Evolutionary conservation across 2,329 filamentous ascomycete genomes (phyloP).

Genomic region (Curvularia hawaiiensis): DNA sequence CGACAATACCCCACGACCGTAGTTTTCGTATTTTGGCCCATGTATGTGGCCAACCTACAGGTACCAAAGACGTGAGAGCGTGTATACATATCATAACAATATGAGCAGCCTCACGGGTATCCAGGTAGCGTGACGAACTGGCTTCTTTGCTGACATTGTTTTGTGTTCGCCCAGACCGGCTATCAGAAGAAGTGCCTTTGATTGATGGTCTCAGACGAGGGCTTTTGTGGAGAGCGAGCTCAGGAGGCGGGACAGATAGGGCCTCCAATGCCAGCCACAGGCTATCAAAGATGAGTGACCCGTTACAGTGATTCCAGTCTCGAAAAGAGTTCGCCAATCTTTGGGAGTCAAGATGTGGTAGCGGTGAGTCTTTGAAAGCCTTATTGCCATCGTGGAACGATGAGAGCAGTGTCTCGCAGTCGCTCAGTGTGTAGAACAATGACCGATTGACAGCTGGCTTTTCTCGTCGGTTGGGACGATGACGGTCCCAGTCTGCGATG

Average conservation of each 20-base stretch:
- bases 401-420: slow-evolving; percentile 39
- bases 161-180: not conserved
- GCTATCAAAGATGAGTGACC: slow-evolving; percentile 45
- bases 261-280: slow-evolving; percentile 40
- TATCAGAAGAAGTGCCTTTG: slow-evolving; percentile 14
- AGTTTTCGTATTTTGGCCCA: slow-evolving; percentile 47
- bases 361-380: slow-evolving; percentile 34
- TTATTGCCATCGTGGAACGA: slow-evolving; percentile 40
- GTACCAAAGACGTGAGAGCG: slow-evolving; percentile 45
- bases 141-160: not conserved
- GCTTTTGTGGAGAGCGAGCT: slow-evolving; percentile 35
- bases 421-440: slow-evolving; percentile 41
- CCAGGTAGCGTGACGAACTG: slow-evolving; percentile 30
- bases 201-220: slow-evolving; percentile 25
- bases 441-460: slow-evolving; percentile 40
- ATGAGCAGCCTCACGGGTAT: slow-evolving; percentile 46
- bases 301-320: slow-evolving; percentile 42
- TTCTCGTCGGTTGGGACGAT: slow-evolving; percentile 18
- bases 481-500: slow-evolving; percentile 27
- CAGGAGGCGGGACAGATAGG: slow-evolving; percentile 44
- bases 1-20: slow-evolving; percentile 45
- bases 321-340: slow-evolving; percentile 39
- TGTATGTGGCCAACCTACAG: slow-evolving; percentile 36
- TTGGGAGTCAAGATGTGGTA: slow-evolving; percentile 43
- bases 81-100: slow-evolving; percentile 50